Base-by-base conservation (phyloP, 768 basidiomycete species). In the Tulasnella sp. region DNA sequence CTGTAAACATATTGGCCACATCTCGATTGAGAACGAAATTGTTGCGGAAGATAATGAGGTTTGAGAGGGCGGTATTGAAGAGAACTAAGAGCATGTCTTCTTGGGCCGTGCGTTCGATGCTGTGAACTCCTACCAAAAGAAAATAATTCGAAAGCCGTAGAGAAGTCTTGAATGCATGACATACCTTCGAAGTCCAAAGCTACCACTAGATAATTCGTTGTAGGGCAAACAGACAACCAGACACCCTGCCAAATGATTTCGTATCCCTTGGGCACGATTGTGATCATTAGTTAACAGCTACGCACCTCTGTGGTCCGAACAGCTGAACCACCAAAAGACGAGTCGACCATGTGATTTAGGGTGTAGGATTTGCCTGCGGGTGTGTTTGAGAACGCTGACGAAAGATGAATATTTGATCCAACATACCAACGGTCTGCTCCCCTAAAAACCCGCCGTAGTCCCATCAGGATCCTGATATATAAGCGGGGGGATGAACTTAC, bases 221-320 rank as follows among this genome's bases (percentile, higher is more conserved):
- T 90, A 0, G 90, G 90, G 1, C 90, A 90, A 10, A 89, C 88
- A 0, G 90, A 90, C 87, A 91, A 88, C 90, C 90, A 91, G 2
- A 90, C 89, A 5, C 90, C 90, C 83, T 90, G 89, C 11, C 11
- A 44, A 44, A 44, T 44, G 15, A 44, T 44, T 18, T 44, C 1
- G 44, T 18, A 44, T 44, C 44, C 11, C 13, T 44, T 44, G 13
- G 3, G 44, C 16, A 13, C 16, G 16, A 15, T 44, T 15, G 44
- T 44, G 15, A 44, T 13, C 44, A 9, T 26, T 5, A 37, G n/a
- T 23, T 15, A 44, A 39, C 15, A 26, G 73, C 46, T 1, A 42
- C 77, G 10, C 15, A 77, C 77, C 51, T 79, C 78, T 10, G 78
- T 79, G 20, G 71, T 74, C 13, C 78, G 73, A 32, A 79, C 55